phyloP scores from a whole-genome alignment of 2,329 filamentous ascomycete genomes.

The Penicillium concentricum region DNA sequence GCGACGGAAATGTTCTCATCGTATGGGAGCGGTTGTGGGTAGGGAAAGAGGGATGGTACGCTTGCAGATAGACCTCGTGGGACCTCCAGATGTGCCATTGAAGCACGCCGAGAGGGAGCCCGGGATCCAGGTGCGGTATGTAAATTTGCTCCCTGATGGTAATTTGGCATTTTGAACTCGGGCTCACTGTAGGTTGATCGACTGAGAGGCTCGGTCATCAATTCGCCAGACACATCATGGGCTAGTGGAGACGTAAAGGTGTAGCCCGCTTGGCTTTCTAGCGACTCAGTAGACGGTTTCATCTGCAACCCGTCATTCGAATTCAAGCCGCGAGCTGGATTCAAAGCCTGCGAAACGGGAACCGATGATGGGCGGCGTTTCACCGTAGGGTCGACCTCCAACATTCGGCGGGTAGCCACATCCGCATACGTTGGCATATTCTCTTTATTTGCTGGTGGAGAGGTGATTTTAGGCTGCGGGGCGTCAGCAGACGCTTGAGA shows the following conservation, averaged over 20 bases:
- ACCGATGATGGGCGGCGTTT: conserved; percentile 26
- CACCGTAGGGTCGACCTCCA: conserved; percentile 11
- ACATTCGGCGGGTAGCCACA: conserved; percentile 29
- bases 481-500: conserved; percentile 24
- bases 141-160: conserved; percentile 18
- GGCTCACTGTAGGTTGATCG: conserved; percentile 36
- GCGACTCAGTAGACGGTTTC: conserved; percentile 33
- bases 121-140: conserved; percentile 27
- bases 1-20: conserved; percentile 37
- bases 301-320: conserved; percentile 18
- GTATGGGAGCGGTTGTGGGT: conserved; percentile 29
- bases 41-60: conserved; percentile 26
- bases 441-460: conserved; percentile 20
- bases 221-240: conserved; percentile 24
- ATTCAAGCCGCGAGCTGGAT: conserved; percentile 15
- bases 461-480: conserved; percentile 4
- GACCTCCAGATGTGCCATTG: conserved; percentile 15
- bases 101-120: conserved; percentile 24
- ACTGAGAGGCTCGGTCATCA: conserved; percentile 24
- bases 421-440: conserved; percentile 37
- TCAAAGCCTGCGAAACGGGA: conserved; percentile 13
- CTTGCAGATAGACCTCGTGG: conserved; percentile 28
- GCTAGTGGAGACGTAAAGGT: conserved; percentile 31
- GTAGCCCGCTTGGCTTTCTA: conserved; percentile 26
- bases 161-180: conserved; percentile 22